Evolutionary conservation across 345 rosid genomes (phyloP), one percentile per base, ranked within the genome.

Genomic region (Kandelia obovata): DNA sequence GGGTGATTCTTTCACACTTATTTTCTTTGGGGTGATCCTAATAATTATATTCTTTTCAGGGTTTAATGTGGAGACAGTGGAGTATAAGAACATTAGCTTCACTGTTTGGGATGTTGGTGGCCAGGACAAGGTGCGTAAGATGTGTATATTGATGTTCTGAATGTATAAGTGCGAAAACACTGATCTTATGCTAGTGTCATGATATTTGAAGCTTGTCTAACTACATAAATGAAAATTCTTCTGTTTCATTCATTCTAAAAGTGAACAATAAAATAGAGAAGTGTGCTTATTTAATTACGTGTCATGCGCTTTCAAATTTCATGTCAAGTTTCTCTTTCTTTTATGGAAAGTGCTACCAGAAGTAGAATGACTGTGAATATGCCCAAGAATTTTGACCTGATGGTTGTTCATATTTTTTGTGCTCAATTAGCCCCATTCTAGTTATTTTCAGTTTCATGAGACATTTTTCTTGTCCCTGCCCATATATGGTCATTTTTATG

Each of bases 31-130:
- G 0, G 4, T 11, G 13, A 43, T 43, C 15, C 49, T 43, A 43
- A 43, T 43, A 13, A 43, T 43, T 43, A 13, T 43, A 11, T 43
- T 43, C 49, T 43, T 43, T 43, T 34, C 71, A 89, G 96, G 96
- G 34, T 89, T 89, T 75, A 89, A 89, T 28, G 96, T 89, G 73
- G 96, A 89, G 79, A 89, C 96, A 25, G 96, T 89, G 57, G 96
- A 89, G 61, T 89, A 89, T 81, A 89, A 89, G 86, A 89, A 89
- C 82, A 89, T 89, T 66, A 89, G 96, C 88, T 89, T 89, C 52
- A 89, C 96, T 11, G 96, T 89, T 27, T 89, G 96, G 96, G 96
- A 89, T 81, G 96, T 89, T 23, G 96, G 96, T 66, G 97, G 96
- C 64, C 93, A 89, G 79, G 97, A 92, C 87, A 89, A 89, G 96